Evolutionary conservation across 495 filamentous ascomycete species (phyloP).

Genomic region (Melanomma pulvis-pyrius): DNA sequence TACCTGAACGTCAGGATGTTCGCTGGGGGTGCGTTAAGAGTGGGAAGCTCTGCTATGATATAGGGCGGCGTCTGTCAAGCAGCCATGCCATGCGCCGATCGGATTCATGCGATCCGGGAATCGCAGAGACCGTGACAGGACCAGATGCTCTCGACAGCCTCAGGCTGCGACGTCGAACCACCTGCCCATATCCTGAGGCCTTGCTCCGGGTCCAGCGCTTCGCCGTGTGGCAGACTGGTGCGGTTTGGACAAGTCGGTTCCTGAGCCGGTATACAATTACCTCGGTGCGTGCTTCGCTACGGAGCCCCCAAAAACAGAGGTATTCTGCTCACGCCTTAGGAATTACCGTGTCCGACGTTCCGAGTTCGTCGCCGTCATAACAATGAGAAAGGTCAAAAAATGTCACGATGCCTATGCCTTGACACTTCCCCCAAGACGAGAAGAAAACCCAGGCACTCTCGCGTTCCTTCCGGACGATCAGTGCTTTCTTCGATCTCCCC

Average conservation of each 20-base stretch:
- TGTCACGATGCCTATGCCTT: not conserved
- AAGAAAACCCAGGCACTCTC: not conserved
- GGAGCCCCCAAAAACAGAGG: not conserved
- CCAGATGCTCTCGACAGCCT: not conserved
- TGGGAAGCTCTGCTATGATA: not conserved
- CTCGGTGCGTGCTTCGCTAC: not conserved
- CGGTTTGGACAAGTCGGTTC: not conserved
- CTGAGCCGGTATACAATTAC: not conserved
- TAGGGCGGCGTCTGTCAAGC: not conserved
- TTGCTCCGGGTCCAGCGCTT: not conserved
- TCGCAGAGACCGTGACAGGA: not conserved
- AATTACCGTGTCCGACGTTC: not conserved
- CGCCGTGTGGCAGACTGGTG: not conserved
- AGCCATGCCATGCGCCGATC: not conserved
- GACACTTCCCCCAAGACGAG: not conserved
- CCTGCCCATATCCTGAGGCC: not conserved
- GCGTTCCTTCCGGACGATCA: conserved; percentile 2
- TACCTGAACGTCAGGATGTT: not conserved
- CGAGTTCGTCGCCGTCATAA: not conserved
- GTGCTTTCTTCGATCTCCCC: not conserved
- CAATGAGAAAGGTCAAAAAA: not conserved
- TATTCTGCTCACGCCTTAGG: not conserved
- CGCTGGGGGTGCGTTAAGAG: not conserved
- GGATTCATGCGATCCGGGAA: not conserved
- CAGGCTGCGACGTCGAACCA: not conserved